phyloP scores from a whole-genome alignment of 2,329 filamentous ascomycete species.

The Aspergillus pseudoglaucus region DNA sequence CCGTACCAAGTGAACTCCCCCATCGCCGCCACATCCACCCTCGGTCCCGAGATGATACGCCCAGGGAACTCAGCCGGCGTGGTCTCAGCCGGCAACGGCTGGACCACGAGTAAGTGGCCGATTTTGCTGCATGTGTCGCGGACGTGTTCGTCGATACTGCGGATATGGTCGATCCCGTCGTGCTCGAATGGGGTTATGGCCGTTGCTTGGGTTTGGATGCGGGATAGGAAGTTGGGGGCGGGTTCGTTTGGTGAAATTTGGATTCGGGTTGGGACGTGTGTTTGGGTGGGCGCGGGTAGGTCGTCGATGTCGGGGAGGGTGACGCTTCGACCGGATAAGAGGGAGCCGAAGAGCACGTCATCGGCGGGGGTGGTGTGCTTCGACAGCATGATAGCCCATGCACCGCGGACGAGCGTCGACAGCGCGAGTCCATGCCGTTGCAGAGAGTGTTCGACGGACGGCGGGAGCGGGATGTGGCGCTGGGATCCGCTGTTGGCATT shows the following conservation, averaged over 20 bases:
- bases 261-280: background rate
- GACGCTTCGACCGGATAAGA: background rate
- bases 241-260: background rate
- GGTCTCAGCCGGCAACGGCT: background rate
- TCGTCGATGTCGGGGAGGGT: background rate
- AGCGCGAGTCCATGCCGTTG: background rate
- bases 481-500: background rate
- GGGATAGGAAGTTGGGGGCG: background rate
- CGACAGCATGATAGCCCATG: background rate
- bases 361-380: background rate
- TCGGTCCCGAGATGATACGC: background rate
- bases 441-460: background rate
- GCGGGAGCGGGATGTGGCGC: background rate
- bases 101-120: background rate
- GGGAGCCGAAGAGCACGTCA: background rate
- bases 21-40: background rate
- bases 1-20: background rate
- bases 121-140: background rate
- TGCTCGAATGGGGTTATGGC: background rate
- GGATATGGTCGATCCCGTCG: background rate
- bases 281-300: background rate
- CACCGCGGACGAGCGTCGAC: background rate
- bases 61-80: background rate
- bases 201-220: background rate
- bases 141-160: background rate